Conservation (phyloP, 2,329 filamentous ascomycete genomes). For the Mycogone perniciosa region DNA sequence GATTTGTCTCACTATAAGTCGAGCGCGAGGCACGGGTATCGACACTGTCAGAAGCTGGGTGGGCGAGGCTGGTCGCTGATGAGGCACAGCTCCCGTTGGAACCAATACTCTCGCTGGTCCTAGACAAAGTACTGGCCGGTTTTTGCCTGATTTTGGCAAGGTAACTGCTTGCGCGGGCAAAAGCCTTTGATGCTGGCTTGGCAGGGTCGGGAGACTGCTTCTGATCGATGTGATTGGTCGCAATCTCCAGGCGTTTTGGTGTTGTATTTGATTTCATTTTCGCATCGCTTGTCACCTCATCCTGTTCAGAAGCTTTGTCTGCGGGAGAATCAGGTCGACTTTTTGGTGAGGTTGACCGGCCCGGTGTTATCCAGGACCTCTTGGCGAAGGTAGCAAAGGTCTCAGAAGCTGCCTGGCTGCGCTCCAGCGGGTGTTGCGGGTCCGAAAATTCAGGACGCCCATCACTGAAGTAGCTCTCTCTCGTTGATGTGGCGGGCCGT, state of each 20-base stretch:
- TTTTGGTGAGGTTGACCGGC: conserved; percentile 43
- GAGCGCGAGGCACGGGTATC: conserved; percentile 34
- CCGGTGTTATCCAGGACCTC: conserved; percentile 45
- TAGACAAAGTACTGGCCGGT: conserved; percentile 37
- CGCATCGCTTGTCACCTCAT: conserved; percentile 19
- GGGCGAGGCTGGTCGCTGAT: conserved; percentile 39
- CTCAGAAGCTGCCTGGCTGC: conserved; percentile 34
- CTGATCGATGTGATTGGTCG: conserved; percentile 19
- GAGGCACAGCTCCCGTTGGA: conserved; percentile 41
- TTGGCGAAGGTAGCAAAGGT: conserved; percentile 46
- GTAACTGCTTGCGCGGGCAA: conserved; percentile 42
- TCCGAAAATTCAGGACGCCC: conserved; percentile 16
- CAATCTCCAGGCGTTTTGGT: conserved; percentile 25
- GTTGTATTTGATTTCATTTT: conserved; percentile 21
- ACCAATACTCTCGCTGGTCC: conserved; percentile 30
- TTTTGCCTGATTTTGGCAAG: conserved; percentile 45
- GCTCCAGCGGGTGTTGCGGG: conserved; percentile 27
- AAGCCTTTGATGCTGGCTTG: conserved; percentile 31
- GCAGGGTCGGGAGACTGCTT: conserved; percentile 28
- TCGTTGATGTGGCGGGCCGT: conserved; percentile 22
- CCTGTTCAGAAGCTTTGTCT: conserved; percentile 17
- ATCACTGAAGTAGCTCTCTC: conserved; percentile 17
- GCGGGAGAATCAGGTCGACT: conserved; percentile 23
- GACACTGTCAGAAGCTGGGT: conserved; percentile 33
- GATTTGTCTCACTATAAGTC: conserved; percentile 33